Evolutionary conservation across 768 basidiomycete species (phyloP).

Genomic region (Tulasnella sp.): DNA sequence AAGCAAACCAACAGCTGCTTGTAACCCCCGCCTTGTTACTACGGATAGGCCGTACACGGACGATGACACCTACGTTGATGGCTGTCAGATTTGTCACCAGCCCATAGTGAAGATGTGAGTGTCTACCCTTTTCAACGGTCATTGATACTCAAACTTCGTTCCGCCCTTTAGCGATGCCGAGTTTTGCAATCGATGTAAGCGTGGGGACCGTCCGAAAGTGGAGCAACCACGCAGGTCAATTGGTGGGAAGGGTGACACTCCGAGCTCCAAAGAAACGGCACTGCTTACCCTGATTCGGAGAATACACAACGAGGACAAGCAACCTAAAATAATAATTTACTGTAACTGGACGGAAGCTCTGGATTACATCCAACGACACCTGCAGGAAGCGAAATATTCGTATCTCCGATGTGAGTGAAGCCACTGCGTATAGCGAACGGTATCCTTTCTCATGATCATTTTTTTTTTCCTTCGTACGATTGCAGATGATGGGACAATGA

Average conservation of each 20-base stretch:
- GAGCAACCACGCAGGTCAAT: background rate
- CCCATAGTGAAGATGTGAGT: background rate
- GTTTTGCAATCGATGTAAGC: background rate
- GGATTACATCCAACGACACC: background rate
- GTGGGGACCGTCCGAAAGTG: background rate
- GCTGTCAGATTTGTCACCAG: background rate
- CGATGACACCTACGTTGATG: background rate
- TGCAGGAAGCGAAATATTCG: background rate
- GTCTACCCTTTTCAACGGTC: background rate
- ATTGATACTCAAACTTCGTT: background rate
- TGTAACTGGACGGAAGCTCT: background rate
- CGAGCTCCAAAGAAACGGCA: background rate
- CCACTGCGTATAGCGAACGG: too few species aligned
- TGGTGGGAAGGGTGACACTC: background rate
- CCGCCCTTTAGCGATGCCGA: background rate
- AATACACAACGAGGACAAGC: background rate
- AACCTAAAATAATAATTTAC: background rate
- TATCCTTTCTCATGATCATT: background rate
- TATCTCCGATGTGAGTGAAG: background rate
- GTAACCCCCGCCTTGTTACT: background rate
- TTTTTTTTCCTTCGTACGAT: too few species aligned
- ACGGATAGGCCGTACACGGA: background rate
- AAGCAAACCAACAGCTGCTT: background rate
- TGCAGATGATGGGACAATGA: background rate
- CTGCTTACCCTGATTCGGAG: background rate